Conservation (phyloP, 2,329 filamentous ascomycete species). For the Aureobasidium zeae region DNA sequence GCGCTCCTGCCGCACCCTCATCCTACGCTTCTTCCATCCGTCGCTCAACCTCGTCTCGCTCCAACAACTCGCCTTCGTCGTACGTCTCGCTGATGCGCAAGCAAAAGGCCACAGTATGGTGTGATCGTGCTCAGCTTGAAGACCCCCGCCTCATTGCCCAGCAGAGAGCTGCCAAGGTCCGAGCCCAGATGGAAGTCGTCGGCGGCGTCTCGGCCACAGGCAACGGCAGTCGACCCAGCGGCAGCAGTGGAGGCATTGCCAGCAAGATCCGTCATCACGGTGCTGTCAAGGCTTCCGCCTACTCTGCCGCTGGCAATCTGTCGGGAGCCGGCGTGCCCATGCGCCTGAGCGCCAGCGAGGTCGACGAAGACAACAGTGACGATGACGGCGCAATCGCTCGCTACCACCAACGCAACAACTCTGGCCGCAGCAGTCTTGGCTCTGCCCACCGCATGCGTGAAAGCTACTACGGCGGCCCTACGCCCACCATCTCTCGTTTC, state of each 20-base stretch:
- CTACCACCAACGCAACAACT: conserved; percentile 62
- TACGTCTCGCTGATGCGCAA: conserved; percentile 95
- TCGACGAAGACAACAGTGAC: conserved; percentile 78
- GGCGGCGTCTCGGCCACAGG: conserved; percentile 41
- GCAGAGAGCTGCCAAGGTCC: conserved; percentile 76
- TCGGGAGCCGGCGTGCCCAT: conserved; percentile 77
- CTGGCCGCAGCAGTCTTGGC: conserved; percentile 57
- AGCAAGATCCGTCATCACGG: conserved; percentile 85
- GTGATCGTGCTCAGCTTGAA: conserved; percentile 84
- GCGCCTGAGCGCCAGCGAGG: conserved; percentile 87
- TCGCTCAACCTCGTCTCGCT: conserved; percentile 70
- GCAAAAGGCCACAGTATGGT: conserved; percentile 98
- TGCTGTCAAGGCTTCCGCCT: conserved; percentile 68
- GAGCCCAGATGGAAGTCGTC: conserved; percentile 74
- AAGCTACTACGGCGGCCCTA: conserved; percentile 23
- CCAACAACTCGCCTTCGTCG: conserved; percentile 51
- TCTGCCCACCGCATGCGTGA: conserved; percentile 34
- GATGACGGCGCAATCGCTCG: conserved; percentile 47
- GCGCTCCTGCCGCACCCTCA: conserved; percentile 39
- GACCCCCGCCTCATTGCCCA: conserved; percentile 76
- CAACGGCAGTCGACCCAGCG: conserved; percentile 22
- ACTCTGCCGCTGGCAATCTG: conserved; percentile 61
- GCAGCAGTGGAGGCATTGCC: conserved; percentile 45
- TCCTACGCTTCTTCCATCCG: conserved; percentile 40
- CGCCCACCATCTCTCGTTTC: conserved; percentile 29